Conservation (phyloP, 768 basidiomycete genomes). For the Leccinum longicurvipes region DNA sequence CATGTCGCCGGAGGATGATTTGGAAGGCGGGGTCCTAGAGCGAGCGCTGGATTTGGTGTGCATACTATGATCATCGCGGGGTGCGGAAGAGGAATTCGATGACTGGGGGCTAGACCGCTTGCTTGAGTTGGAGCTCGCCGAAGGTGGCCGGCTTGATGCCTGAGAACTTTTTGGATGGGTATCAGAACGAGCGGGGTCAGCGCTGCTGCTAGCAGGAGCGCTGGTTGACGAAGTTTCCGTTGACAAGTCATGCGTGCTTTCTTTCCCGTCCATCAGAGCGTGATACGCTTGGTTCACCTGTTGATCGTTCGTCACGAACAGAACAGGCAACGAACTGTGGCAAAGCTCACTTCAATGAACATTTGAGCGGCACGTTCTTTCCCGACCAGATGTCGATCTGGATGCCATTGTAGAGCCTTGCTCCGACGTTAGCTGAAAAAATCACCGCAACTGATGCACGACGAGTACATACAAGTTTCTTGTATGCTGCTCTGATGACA, state of each 20-base stretch:
- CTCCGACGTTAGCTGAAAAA: constrained; percentile 16
- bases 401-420: constrained; percentile 65
- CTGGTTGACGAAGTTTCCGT: constrained; percentile 25
- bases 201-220: constrained; percentile 15
- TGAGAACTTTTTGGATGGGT: constrained; percentile 21
- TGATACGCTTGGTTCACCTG: constrained; percentile 60
- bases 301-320: not conserved
- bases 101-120: constrained; percentile 14
- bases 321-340: not conserved
- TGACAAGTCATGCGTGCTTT: constrained; percentile 29
- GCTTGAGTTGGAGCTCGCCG: constrained; percentile 30
- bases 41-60: constrained; percentile 9
- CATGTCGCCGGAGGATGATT: constrained; percentile 10
- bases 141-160: constrained; percentile 30
- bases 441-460: constrained; percentile 18
- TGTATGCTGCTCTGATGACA: constrained; percentile 59
- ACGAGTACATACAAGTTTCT: constrained; percentile 47
- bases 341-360: constrained; percentile 53
- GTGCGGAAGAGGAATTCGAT: constrained; percentile 9
- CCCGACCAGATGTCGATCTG: constrained; percentile 54
- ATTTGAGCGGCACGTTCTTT: constrained; percentile 51
- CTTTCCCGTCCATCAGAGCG: constrained; percentile 43
- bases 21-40: constrained; percentile 11
- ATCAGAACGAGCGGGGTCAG: constrained; percentile 22
- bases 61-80: constrained; percentile 12